Evolutionary conservation across 78 protist genomes (phyloP), one percentile per base, ranked within the genome.

Genomic region (Dictyostelium capitatum): DNA sequence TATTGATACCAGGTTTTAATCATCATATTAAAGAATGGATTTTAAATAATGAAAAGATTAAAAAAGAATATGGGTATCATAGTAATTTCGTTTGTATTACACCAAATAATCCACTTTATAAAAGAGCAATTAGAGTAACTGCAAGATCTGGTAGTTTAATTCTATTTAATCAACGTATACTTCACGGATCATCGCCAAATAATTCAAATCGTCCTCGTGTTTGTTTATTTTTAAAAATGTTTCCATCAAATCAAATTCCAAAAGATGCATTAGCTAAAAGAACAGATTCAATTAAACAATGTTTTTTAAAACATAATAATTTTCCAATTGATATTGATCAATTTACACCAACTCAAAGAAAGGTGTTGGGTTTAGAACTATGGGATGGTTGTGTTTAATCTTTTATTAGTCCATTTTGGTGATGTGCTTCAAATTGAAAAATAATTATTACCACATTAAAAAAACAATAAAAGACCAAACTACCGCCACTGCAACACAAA

Each of bases 1-100:
- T 82, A 30, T 46, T 90, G 15, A 89, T 90, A 62, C 95, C 95
- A 28, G 95, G 95, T 17, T 90, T 79, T n/a, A 50, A 77, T 32
- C 25, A 72, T 48, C 95, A 90, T 37, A 23, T 90, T 48, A 81
- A 57, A 57, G 95, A 90, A 37, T 90, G 85, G 85, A 5, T 87
- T 15, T 59, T 48, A 75, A 87, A 87, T 41, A 57, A 85, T 79
- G 48, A 25, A 37, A 17, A 19, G 41, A 19, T 69, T 53, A 73
- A 37, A 20, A 23, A 48, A 46, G 19, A n/a, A 79, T 51, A 73
- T 70, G 53, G 73, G 3, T 70, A n/a, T 37, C 54, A 81, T 20
- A 17, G 50, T 64, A 19, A 70, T 7, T 73, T 80, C 15, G 43
- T 89, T 1, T 25, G 59, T 14, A 43, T 81, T 7, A 74, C 54